Conservation (phyloP, 495 filamentous ascomycete genomes). For the Aspergillus ostianus region DNA sequence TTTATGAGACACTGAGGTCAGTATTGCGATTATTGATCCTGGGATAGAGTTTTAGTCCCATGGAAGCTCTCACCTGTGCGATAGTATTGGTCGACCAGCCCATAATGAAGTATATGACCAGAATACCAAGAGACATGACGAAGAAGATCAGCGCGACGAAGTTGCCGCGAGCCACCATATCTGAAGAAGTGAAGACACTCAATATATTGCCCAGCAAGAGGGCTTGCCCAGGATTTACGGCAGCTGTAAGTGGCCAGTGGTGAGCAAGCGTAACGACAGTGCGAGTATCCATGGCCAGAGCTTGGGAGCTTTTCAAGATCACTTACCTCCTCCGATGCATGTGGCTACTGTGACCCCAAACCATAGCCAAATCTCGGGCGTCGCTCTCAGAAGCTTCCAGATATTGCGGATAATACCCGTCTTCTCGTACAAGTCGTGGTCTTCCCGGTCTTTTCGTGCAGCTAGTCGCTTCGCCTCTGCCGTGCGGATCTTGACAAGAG, state of each 20-base stretch:
- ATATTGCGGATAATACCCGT: conserved; percentile 4
- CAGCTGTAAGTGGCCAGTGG: conserved; percentile 14
- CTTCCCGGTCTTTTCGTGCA: conserved; percentile 5
- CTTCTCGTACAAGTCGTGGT: conserved; percentile 5
- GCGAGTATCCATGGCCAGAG: background rate
- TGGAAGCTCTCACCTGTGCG: background rate
- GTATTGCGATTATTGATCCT: background rate
- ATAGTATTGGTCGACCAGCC: conserved; percentile 2
- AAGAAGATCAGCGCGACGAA: conserved; percentile 67
- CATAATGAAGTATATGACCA: conserved; percentile 22
- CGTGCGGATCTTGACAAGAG: conserved; percentile 8
- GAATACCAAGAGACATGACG: conserved; percentile 48
- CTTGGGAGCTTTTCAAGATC: background rate
- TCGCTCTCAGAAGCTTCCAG: conserved; percentile 2
- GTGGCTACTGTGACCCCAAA: conserved; percentile 1
- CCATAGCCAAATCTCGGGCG: conserved; percentile 5
- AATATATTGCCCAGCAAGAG: conserved; percentile 27
- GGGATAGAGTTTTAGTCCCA: too few relatives aligned
- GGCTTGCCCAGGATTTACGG: conserved; percentile 26
- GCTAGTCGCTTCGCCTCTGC: conserved; percentile 2
- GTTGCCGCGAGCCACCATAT: conserved; percentile 29
- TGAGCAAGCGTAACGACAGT: conserved; percentile 1
- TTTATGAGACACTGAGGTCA: background rate
- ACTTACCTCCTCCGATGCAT: conserved; percentile 8
- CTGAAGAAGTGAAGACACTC: conserved; percentile 30